Conservation (phyloP, 352 stramenopile genomes). For the Globisporangium iwayamae region DNA sequence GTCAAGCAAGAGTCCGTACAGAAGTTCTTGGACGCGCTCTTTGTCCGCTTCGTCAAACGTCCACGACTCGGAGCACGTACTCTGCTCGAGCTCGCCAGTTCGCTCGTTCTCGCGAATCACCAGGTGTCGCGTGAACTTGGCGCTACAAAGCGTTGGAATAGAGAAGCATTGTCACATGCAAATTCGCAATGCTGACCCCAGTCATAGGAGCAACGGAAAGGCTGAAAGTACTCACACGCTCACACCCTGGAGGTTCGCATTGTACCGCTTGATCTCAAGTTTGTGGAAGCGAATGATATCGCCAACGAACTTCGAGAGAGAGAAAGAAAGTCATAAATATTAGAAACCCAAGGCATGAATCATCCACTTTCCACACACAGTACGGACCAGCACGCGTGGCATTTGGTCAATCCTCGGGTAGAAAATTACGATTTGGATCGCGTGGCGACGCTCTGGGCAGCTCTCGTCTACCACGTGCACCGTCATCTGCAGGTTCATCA, state of each 20-base stretch:
- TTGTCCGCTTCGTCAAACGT: slow-evolving; percentile 62
- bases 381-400: slow-evolving; percentile 53
- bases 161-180: background rate
- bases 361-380: background rate
- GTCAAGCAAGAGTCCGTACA: slow-evolving; percentile 21
- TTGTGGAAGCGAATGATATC: slow-evolving; percentile 82
- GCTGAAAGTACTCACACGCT: slow-evolving; percentile 28
- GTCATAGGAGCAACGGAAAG: background rate
- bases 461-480: slow-evolving; percentile 67
- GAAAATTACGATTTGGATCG: slow-evolving; percentile 69
- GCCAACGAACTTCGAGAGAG: slow-evolving; percentile 44
- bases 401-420: slow-evolving; percentile 50
- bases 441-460: slow-evolving; percentile 40
- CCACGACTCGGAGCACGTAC: slow-evolving; percentile 49
- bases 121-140: slow-evolving; percentile 42
- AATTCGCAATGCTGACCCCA: background rate
- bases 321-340: background rate
- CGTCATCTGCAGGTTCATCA: slow-evolving; percentile 45
- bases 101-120: slow-evolving; percentile 37
- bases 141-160: background rate
- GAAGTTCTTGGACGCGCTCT: slow-evolving; percentile 33
- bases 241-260: slow-evolving; percentile 54
- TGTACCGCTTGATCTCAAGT: slow-evolving; percentile 60
- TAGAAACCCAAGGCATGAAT: background rate
- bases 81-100: slow-evolving; percentile 32